Evolutionary conservation across 2,329 filamentous ascomycete species (phyloP).

Genomic region (Polychaeton citri): DNA sequence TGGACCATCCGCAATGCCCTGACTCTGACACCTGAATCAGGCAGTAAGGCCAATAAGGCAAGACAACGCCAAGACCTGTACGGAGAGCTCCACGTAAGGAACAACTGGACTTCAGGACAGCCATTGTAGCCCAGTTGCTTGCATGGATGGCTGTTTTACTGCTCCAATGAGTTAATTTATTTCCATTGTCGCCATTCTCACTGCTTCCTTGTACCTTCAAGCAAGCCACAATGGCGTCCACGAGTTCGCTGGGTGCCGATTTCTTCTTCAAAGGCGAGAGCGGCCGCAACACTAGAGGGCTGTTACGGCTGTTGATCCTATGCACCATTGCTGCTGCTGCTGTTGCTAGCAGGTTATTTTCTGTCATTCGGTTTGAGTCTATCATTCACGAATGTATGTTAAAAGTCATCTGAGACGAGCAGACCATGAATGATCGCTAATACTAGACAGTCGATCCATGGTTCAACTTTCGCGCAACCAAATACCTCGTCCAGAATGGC

Average conservation of each 20-base stretch:
- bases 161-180: no score
- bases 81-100: no score
- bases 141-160: no score
- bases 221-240: slow-evolving; percentile 5
- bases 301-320: slow-evolving; percentile 83
- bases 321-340: slow-evolving; percentile 81
- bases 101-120: no score
- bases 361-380: slow-evolving; percentile 96
- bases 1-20: not conserved
- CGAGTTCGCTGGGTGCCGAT: slow-evolving; percentile 10
- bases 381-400: slow-evolving; percentile 98
- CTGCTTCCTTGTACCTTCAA: no score
- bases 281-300: slow-evolving; percentile 65
- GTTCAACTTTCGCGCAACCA: slow-evolving; percentile 99
- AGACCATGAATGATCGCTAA: no score
- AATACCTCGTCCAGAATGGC: slow-evolving; percentile 91
- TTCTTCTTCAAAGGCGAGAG: slow-evolving; percentile 63
- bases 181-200: no score
- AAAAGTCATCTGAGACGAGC: no score
- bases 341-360: slow-evolving; percentile 88
- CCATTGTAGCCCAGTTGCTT: no score
- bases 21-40: no score
- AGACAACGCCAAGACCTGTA: no score
- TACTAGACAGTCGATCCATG: slow-evolving; percentile 87
- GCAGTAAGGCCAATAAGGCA: no score